These are phyloP conservation scores for Zygoascus ofunaensis DNA, from an alignment of 805 yeast species.

Conservation along the genomic window DNA sequence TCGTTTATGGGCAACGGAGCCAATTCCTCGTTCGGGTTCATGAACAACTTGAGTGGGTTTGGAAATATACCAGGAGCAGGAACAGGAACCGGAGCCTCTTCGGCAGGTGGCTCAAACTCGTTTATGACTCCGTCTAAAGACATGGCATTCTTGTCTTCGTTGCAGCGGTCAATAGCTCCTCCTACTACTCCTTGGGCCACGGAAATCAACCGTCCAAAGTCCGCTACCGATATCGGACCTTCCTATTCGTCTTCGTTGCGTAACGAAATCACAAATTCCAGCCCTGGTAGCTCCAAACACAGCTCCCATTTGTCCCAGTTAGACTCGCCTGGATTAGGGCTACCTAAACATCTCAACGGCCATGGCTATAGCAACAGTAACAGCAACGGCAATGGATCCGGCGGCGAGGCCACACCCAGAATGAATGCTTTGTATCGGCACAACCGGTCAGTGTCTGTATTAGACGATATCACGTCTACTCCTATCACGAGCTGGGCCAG, in stretches of 20 bases:
- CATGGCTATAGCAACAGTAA: too few relatives aligned
- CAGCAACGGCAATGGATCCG: too few relatives aligned
- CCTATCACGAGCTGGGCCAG: conserved; percentile 23
- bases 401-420: background rate
- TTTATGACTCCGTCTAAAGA: conserved; percentile 15
- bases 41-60: background rate
- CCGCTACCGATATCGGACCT: conserved; percentile 16
- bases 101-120: background rate
- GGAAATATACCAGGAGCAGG: conserved; percentile 6
- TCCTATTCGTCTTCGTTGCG: conserved; percentile 3
- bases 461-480: conserved; percentile 10
- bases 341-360: too few relatives aligned
- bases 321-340: too few relatives aligned
- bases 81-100: conserved; percentile 6
- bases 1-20: conserved; percentile 2
- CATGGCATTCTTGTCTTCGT: conserved; percentile 4
- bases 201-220: conserved; percentile 22
- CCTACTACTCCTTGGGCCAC: conserved; percentile 22
- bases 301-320: too few relatives aligned
- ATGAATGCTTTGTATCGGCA: conserved; percentile 2
- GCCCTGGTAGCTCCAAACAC: conserved; percentile 4
- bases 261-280: background rate
- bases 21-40: background rate
- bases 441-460: conserved; percentile 14
- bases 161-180: conserved; percentile 11